These are phyloP conservation scores for Eucalyptus regnans DNA, from an alignment of 345 rosid species.

Conservation along the genomic window DNA sequence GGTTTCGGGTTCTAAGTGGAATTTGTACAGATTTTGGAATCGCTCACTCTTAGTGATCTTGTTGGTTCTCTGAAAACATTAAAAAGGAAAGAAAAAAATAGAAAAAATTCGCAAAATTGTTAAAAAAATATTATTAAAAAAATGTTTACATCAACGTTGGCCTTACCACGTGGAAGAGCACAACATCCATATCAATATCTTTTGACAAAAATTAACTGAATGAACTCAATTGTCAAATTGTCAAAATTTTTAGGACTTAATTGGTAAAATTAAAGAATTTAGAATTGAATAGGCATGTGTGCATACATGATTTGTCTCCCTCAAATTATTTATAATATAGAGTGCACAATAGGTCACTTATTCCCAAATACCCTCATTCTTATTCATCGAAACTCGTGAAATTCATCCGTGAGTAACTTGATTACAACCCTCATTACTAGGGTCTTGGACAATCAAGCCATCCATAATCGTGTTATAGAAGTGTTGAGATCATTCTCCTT, in stretches of 20 bases:
- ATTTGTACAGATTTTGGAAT: accelerated
- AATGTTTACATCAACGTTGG: too few species aligned
- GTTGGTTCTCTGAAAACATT: accelerated
- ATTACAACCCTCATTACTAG: background rate
- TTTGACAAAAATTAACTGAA: too few species aligned
- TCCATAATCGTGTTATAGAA: background rate
- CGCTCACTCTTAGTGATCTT: accelerated
- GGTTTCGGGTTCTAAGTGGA: too few species aligned
- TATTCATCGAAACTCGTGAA: background rate
- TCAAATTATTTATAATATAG: background rate
- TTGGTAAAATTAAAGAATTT: too few species aligned
- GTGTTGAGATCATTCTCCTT: background rate
- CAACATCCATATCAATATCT: accelerated
- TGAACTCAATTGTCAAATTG: too few species aligned
- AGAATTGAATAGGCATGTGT: too few species aligned
- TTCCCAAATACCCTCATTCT: background rate
- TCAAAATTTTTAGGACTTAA: too few species aligned
- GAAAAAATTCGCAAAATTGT: too few species aligned
- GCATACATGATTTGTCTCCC: background rate
- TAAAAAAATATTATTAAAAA: too few species aligned
- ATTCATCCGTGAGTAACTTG: background rate
- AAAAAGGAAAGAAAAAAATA: too few species aligned
- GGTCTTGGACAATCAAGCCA: background rate
- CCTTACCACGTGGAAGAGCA: accelerated
- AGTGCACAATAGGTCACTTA: background rate